A percentile compares a stretch with the other conserved stretches of the same genome.
Evolutionary conservation across 1,284 basidiomycete genomes (phyloP).

Genomic region (Fomitopsis pinicola): DNA sequence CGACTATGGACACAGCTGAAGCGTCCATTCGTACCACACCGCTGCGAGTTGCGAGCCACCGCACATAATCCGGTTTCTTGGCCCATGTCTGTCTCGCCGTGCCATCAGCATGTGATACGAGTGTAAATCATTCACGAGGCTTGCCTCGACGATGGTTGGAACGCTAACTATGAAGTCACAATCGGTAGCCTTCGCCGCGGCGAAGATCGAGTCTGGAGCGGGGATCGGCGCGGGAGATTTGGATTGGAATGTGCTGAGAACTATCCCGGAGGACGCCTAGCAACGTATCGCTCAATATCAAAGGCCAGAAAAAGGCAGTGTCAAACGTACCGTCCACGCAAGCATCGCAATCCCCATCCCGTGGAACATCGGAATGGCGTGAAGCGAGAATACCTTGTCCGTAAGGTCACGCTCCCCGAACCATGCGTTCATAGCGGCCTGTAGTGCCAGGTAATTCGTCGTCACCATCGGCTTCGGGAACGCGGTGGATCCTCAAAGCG

Average conservation of each 20-base stretch:
- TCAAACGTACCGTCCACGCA: conserved; percentile 6
- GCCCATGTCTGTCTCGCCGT: conserved; percentile 2
- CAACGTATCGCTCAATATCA: no score
- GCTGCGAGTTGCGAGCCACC: conserved; percentile 1
- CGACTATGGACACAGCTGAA: neutral
- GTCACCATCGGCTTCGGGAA: conserved; percentile 22
- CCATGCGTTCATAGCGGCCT: neutral
- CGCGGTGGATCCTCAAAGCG: conserved; percentile 19
- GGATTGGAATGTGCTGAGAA: conserved; percentile 16
- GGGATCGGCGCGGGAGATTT: conserved; percentile 16
- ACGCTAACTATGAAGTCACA: conserved; percentile 18
- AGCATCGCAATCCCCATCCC: conserved; percentile 15
- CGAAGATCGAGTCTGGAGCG: conserved; percentile 16
- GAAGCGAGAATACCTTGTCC: conserved; percentile 12
- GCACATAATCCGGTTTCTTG: conserved; percentile 4
- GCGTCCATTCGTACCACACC: conserved; percentile 1
- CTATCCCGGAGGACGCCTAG: conserved; percentile 14
- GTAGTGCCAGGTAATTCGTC: conserved; percentile 8
- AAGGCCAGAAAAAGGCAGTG: no score
- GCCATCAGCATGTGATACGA: neutral
- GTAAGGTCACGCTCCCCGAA: conserved; percentile 17
- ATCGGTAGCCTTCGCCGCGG: conserved; percentile 8
- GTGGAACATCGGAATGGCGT: conserved; percentile 20
- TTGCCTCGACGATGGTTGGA: conserved; percentile 17
- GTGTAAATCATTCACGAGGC: neutral